Base-by-base conservation (phyloP, 1,284 basidiomycete species). In the Heterobasidion irregulare region DNA sequence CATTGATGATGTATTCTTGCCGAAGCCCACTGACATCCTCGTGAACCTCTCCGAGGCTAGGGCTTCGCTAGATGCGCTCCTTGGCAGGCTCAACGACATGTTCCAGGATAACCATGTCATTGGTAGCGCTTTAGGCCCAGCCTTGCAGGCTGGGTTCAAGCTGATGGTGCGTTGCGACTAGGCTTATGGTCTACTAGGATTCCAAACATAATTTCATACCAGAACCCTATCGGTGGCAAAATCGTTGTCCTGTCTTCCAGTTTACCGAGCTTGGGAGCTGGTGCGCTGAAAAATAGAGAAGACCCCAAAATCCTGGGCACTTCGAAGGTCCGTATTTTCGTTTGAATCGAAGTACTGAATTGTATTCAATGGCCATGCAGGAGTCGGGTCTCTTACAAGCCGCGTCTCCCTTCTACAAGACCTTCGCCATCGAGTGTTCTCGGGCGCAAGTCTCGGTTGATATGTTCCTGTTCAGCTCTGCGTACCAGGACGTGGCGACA, bases 391-490 rank as follows among this genome's bases (percentile, higher is more conserved):
- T 98, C 9, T 78, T 98, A 44, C 92, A 94, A 74, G 80, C 94
- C 15, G 92, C 91, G 0, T 92, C 91, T 36, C 82, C 89, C 8
- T 99, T 98, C 77, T 99, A 98, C 81, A 99, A 99, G 79, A 94
- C 93, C 0, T 98, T 99, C 64, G 94, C 97, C 16, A 99, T 99
- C 68, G 96, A 99, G 64, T 99, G 96, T 70, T 98, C 96, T 8
- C 86, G 96, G 62, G 88, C 91, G 8, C 97, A 99, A 70, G 91
- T 99, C 43, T 95, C 95, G 0, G 95, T 99, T 55, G 96, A 99
- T 70, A 98, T 99, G 96, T 99, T 98, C 86, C 78, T 99, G 54
- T 98, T 98, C 75, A 91, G 90, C 58, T 80, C 92, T 13, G 78
- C 80, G 32, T 99, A 99, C 70, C 95, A 96, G 61, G 97, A 99